These are phyloP conservation scores for Serendipita sp. DNA, from an alignment of 768 basidiomycete species.

Conservation along the genomic window DNA sequence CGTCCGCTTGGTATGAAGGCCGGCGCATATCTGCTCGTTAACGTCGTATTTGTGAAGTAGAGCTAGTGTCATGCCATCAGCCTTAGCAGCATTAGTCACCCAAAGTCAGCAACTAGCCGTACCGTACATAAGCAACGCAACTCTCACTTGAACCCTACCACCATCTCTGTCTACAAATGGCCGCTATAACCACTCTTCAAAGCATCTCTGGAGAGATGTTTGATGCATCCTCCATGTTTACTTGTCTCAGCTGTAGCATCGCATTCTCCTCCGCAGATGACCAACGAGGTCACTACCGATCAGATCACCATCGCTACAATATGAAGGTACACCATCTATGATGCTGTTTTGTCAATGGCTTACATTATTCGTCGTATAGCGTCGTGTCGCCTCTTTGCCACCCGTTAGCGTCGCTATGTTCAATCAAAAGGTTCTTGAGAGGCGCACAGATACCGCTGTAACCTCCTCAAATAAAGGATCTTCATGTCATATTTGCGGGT, in stretches of 20 bases:
- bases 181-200: not conserved
- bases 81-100: too few relatives aligned
- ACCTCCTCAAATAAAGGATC: slow-evolving; percentile 41
- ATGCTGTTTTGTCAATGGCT: not conserved
- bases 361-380: slow-evolving; percentile 18
- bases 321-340: slow-evolving; percentile 41
- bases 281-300: slow-evolving; percentile 78
- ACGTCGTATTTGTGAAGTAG: too few relatives aligned
- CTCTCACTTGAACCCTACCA: not conserved
- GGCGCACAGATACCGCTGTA: slow-evolving; percentile 58
- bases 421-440: slow-evolving; percentile 75
- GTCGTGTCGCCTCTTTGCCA: slow-evolving; percentile 76
- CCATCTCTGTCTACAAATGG: not conserved
- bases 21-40: too few relatives aligned
- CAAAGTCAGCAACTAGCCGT: too few relatives aligned
- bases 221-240: slow-evolving; percentile 32
- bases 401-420: slow-evolving; percentile 66
- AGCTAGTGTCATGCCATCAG: too few relatives aligned
- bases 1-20: too few relatives aligned
- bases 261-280: slow-evolving; percentile 70
- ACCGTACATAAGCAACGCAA: too few relatives aligned
- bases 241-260: slow-evolving; percentile 83
- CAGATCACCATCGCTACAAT: slow-evolving; percentile 94
- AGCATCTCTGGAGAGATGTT: not conserved
- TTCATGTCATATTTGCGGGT: slow-evolving; percentile 74